Percentiles rank a stretch among this genome's conserved stretches.
Evolutionary conservation across 2,329 filamentous ascomycete species (phyloP).

Genomic region (Xylaria sp.): DNA sequence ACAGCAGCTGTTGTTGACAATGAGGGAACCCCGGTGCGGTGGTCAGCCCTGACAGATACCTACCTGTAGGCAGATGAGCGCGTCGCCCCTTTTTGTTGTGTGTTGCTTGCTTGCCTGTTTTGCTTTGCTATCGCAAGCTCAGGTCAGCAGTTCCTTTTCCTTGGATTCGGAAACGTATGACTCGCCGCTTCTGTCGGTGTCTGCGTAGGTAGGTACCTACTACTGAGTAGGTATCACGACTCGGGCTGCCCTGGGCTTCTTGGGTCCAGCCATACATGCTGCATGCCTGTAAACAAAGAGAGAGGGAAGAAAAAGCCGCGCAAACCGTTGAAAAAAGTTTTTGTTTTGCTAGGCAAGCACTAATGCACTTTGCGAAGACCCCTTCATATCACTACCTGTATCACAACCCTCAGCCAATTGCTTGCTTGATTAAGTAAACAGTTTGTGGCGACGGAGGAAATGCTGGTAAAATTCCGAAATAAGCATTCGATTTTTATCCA

Average conservation of each 20-base stretch:
- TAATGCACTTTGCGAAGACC: slow-evolving; percentile 20
- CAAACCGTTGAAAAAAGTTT: no score
- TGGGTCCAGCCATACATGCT: no score
- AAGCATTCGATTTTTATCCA: slow-evolving; percentile 8
- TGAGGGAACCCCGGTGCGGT: neutral
- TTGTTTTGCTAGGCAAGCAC: no score
- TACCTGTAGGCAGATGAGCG: neutral
- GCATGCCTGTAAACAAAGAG: no score
- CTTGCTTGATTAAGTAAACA: slow-evolving; percentile 1
- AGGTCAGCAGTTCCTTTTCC: no score
- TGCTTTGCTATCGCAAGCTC: neutral
- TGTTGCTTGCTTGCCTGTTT: no score
- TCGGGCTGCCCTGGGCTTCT: no score
- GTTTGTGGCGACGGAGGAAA: slow-evolving; percentile 25
- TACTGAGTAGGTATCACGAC: slow-evolving; percentile 10
- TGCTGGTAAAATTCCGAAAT: slow-evolving; percentile 34
- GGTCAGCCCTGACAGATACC: no score
- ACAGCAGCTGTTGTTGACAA: neutral
- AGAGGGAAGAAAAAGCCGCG: no score
- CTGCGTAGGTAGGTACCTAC: no score
- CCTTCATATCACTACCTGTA: slow-evolving; percentile 29
- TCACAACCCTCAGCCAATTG: slow-evolving; percentile 25
- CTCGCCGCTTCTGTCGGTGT: neutral
- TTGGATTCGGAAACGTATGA: neutral
- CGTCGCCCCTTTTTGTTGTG: no score